Conservation (phyloP, 1,284 basidiomycete genomes). For the Apiotrichum domesticum region DNA sequence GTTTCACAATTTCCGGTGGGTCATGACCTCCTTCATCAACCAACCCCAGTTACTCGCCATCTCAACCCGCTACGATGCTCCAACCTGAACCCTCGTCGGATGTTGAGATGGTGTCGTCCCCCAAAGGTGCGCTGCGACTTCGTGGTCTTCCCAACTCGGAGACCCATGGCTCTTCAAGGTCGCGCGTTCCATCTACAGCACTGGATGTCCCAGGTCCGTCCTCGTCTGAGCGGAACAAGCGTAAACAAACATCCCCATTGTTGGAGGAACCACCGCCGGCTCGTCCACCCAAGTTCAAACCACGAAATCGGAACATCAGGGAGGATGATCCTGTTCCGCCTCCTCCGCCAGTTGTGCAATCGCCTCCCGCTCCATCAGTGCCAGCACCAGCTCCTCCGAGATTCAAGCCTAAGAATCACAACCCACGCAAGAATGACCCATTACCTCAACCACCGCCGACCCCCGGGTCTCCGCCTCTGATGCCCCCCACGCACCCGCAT, state of each 20-base stretch:
- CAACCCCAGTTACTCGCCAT: neutral
- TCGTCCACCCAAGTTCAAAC: neutral
- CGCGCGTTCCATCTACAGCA: neutral
- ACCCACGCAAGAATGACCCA: neutral
- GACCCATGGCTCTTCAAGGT: neutral
- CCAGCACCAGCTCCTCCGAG: neutral
- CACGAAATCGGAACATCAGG: neutral
- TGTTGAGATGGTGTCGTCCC: neutral
- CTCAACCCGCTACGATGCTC: neutral
- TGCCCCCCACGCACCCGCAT: too few species aligned
- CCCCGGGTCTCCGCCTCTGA: too few species aligned
- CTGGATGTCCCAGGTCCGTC: too few species aligned
- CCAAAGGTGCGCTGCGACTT: too few species aligned
- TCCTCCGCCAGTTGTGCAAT: neutral
- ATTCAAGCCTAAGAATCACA: conserved; percentile 1
- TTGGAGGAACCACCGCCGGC: neutral
- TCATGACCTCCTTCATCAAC: neutral
- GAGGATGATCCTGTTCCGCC: neutral
- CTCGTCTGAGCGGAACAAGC: too few species aligned
- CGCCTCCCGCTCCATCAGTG: neutral
- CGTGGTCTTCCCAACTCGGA: too few species aligned
- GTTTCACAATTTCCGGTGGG: neutral
- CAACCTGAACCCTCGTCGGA: neutral
- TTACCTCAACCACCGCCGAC: neutral
- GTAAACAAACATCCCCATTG: too few species aligned